phyloP scores from a whole-genome alignment of 139 green algal genomes.

The Desmodesmus armatus region DNA sequence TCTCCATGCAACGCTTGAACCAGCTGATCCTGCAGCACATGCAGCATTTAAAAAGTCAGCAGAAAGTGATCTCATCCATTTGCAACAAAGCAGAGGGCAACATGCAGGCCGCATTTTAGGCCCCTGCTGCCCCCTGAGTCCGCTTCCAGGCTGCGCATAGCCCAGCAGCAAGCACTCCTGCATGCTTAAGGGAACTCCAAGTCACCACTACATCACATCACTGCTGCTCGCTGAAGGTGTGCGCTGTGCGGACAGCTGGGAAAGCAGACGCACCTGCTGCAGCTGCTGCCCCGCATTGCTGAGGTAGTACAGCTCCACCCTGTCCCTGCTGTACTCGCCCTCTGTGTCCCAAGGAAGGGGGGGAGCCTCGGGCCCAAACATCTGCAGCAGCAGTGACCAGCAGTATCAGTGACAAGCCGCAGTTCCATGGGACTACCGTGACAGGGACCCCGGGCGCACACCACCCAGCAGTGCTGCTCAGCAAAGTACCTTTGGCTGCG shows the following conservation, averaged over 20 bases:
- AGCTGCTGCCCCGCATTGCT: conserved; percentile 44
- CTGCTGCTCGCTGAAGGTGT: neutral
- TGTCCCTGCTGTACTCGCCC: conserved; percentile 72
- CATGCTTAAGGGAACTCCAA: neutral
- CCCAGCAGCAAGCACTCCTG: too few relatives aligned
- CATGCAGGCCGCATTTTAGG: too few relatives aligned
- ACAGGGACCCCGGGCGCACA: too few relatives aligned
- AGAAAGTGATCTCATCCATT: too few relatives aligned
- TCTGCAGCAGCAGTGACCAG: conserved; percentile 53
- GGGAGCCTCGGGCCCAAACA: conserved; percentile 73
- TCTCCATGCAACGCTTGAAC: conserved; percentile 70
- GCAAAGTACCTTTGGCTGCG: neutral
- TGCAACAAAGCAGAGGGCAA: too few relatives aligned
- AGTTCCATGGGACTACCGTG: too few relatives aligned
- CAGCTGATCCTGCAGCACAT: conserved; percentile 51
- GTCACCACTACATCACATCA: neutral
- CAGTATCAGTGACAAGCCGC: neutral
- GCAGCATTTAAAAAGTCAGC: neutral
- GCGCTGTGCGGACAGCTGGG: too few relatives aligned
- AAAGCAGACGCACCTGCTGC: conserved; percentile 17
- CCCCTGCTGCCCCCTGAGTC: too few relatives aligned
- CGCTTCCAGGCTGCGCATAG: neutral
- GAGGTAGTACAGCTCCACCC: conserved; percentile 91
- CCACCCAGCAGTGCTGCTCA: neutral
- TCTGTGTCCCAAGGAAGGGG: conserved; percentile 87